These are phyloP conservation scores for Aspergillus amoenus DNA, from an alignment of 2,329 filamentous ascomycete species.

Conservation along the genomic window DNA sequence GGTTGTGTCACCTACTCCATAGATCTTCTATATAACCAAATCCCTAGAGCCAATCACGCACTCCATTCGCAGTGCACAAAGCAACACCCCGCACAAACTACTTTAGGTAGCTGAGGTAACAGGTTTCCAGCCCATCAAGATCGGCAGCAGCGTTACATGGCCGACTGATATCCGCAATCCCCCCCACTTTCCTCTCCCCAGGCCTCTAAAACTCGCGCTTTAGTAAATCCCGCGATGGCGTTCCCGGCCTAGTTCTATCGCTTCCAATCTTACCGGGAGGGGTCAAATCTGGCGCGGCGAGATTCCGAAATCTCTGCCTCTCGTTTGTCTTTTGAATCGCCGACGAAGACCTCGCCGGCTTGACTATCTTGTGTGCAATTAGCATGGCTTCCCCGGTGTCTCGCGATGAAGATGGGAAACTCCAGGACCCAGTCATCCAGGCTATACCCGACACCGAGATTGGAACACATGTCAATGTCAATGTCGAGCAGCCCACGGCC, in stretches of 20 bases:
- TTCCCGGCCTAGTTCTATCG: slow-evolving; percentile 1
- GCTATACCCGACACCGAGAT: background rate
- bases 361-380: background rate
- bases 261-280: background rate
- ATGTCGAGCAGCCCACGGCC: slow-evolving; percentile 43
- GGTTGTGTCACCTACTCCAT: background rate
- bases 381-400: background rate
- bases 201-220: background rate
- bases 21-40: background rate
- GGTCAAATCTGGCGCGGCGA: background rate
- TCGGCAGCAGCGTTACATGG: background rate
- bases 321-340: background rate
- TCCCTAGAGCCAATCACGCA: background rate
- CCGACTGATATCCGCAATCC: background rate
- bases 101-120: no score
- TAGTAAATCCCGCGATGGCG: background rate
- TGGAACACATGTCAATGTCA: slow-evolving; percentile 1
- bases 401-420: slow-evolving; percentile 1
- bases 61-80: background rate
- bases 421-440: background rate
- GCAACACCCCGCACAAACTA: background rate
- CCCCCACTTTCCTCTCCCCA: background rate
- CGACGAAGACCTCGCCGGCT: background rate
- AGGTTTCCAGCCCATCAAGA: background rate
- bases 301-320: background rate